A percentile compares a stretch with the other conserved stretches of the same genome.
Evolutionary conservation across 768 basidiomycete species (phyloP).

Genomic region (Postia placenta): DNA sequence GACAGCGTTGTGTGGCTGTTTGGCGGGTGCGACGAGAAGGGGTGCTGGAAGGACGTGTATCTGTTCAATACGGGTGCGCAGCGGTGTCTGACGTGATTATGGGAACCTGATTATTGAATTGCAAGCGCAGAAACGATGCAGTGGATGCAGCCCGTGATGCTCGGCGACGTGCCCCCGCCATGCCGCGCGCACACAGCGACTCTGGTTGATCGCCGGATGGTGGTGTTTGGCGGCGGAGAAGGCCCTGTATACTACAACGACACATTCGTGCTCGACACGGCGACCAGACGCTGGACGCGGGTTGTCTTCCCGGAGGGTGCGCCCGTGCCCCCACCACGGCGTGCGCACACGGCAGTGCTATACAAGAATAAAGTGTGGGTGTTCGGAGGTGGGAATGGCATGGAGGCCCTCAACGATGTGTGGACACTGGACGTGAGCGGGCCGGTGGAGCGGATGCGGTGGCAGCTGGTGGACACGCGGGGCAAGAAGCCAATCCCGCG

Average conservation of each 20-base stretch:
- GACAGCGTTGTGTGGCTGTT: constrained; percentile 83
- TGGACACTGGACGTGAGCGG: constrained; percentile 75
- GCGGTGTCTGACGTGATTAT: neutral
- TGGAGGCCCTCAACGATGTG: constrained; percentile 83
- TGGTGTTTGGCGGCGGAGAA: constrained; percentile 85
- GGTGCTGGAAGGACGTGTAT: constrained; percentile 68
- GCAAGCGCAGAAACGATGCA: constrained; percentile 69
- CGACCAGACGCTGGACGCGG: constrained; percentile 57
- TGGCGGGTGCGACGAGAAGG: constrained; percentile 83
- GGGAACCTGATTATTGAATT: too few species aligned
- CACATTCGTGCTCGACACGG: constrained; percentile 79
- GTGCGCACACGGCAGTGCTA: constrained; percentile 83
- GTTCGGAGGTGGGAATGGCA: constrained; percentile 93
- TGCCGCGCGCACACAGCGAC: constrained; percentile 88
- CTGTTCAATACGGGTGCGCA: constrained; percentile 76
- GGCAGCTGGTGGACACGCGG: constrained; percentile 52
- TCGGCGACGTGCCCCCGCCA: constrained; percentile 76
- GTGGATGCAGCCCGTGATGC: constrained; percentile 74
- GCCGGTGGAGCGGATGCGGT: constrained; percentile 38
- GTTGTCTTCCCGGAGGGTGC: constrained; percentile 29
- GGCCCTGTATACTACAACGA: constrained; percentile 78
- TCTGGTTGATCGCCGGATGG: constrained; percentile 70
- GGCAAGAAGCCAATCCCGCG: constrained; percentile 54
- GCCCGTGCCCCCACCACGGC: constrained; percentile 43
- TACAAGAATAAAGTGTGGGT: constrained; percentile 71